A percentile compares a stretch with the other conserved stretches of the same genome.
Evolutionary conservation across 495 filamentous ascomycete genomes (phyloP).

Genomic region (Neurospora hispaniola): DNA sequence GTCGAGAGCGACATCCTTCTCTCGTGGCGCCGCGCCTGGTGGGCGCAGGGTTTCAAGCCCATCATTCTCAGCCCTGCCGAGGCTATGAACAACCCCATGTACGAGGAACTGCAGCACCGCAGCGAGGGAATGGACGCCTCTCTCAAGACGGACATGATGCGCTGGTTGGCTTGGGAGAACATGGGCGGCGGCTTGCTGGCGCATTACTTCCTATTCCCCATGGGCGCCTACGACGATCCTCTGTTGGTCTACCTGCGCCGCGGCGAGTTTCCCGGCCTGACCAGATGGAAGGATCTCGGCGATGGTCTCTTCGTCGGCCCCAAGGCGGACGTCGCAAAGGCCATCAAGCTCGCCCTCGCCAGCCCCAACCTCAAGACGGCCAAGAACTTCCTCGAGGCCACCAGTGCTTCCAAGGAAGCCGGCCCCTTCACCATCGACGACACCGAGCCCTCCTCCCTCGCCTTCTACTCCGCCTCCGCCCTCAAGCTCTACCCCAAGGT

Average conservation of each 20-base stretch:
- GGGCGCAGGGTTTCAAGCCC: constrained; percentile 83
- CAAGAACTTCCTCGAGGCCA: constrained; percentile 46
- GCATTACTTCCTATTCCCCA: constrained; percentile 72
- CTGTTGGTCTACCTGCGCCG: constrained; percentile 61
- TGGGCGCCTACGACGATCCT: constrained; percentile 67
- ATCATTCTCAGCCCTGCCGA: constrained; percentile 71
- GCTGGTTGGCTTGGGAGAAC: constrained; percentile 88
- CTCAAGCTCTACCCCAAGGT: constrained; percentile 58
- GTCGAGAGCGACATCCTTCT: constrained; percentile 72
- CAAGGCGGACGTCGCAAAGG: constrained; percentile 51
- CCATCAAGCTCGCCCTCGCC: constrained; percentile 53
- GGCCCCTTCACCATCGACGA: constrained; percentile 51
- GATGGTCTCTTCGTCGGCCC: constrained; percentile 66
- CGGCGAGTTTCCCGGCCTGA: constrained; percentile 61
- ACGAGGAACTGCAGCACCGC: constrained; percentile 54
- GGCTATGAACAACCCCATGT: constrained; percentile 75
- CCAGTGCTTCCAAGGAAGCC: not conserved
- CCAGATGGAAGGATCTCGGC: constrained; percentile 61
- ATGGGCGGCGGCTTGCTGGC: constrained; percentile 82
- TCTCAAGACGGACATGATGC: constrained; percentile 62
- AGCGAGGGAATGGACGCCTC: constrained; percentile 37
- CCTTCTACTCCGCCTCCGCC: constrained; percentile 60
- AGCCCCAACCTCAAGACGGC: constrained; percentile 42
- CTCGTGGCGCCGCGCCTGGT: constrained; percentile 88
- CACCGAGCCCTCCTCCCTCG: constrained; percentile 49